Percentiles rank a stretch among this genome's conserved stretches.
Conservation (phyloP, 2,329 filamentous ascomycete genomes). For the Alternaria metachromatica region DNA sequence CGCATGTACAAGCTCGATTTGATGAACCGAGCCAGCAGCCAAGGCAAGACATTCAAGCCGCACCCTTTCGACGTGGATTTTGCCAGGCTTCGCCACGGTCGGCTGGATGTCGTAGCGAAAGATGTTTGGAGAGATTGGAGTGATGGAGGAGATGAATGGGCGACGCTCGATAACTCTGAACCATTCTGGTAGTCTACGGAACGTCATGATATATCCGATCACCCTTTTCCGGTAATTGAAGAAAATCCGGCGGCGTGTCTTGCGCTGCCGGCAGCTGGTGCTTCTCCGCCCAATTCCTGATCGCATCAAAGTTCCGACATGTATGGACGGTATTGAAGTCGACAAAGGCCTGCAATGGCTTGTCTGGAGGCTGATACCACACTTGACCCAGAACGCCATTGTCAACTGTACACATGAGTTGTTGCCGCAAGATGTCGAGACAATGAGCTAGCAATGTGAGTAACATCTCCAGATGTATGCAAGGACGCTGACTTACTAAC, state of each 20-base stretch:
- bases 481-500: constrained; percentile 58
- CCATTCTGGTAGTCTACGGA: constrained; percentile 12
- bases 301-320: constrained; percentile 64
- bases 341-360: constrained; percentile 61
- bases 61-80: constrained; percentile 17
- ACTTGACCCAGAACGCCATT: constrained; percentile 67
- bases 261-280: constrained; percentile 55
- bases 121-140: constrained; percentile 20
- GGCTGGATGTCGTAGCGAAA: constrained; percentile 13
- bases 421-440: constrained; percentile 67
- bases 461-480: neutral
- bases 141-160: constrained; percentile 16
- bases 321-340: constrained; percentile 68
- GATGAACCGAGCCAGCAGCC: neutral
- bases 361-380: constrained; percentile 60
- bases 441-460: constrained; percentile 56
- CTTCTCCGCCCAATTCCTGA: constrained; percentile 61
- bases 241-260: constrained; percentile 46
- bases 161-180: constrained; percentile 9
- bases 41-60: neutral
- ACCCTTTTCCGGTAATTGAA: constrained; percentile 48
- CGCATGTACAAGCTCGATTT: constrained; percentile 24
- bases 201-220: constrained; percentile 35
- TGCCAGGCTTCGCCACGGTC: constrained; percentile 8
- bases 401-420: constrained; percentile 69